A percentile compares a stretch with the other conserved stretches of the same genome.
Evolutionary conservation across 139 green algal species (phyloP).

Genomic region (Chlorella sp.): DNA sequence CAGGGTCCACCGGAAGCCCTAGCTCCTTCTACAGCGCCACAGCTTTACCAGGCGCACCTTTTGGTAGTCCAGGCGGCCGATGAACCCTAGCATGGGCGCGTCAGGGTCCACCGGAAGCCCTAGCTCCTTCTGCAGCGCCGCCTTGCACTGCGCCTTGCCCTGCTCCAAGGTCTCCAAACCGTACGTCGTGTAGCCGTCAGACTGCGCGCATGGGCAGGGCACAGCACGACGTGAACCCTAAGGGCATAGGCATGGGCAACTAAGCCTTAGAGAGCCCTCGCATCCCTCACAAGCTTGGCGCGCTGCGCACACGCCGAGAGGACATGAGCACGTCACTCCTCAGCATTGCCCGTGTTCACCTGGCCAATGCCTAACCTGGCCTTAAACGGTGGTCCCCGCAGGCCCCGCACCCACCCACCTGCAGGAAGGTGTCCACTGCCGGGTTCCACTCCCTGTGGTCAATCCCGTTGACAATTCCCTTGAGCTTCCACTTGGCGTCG

Average conservation of each 20-base stretch:
- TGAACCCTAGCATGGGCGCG: slow-evolving; percentile 84
- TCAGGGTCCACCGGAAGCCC: slow-evolving; percentile 83
- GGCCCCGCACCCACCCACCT: no score
- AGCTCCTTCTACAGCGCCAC: no score
- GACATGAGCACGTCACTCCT: neutral
- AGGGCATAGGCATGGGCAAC: no score
- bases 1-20: no score
- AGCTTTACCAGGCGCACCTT: slow-evolving; percentile 7
- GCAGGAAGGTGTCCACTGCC: slow-evolving; percentile 34
- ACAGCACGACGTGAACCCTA: no score
- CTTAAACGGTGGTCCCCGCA: no score
- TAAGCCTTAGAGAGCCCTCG: no score
- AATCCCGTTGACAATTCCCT: slow-evolving; percentile 95
- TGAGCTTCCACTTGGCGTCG: slow-evolving; percentile 87
- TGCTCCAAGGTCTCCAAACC: slow-evolving; percentile 41
- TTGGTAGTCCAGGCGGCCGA: slow-evolving; percentile 81
- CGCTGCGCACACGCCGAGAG: no score
- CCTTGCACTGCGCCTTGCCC: slow-evolving; percentile 86
- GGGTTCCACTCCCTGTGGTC: slow-evolving; percentile 62
- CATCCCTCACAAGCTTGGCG: no score
- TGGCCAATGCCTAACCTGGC: neutral
- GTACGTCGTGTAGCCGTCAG: slow-evolving; percentile 80
- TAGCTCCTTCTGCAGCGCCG: slow-evolving; percentile 81
- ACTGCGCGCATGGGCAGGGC: no score
- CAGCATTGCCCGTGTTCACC: no score